Conservation (phyloP, 495 filamentous ascomycete genomes). For the Pseudomonodictys pantanalensis region DNA sequence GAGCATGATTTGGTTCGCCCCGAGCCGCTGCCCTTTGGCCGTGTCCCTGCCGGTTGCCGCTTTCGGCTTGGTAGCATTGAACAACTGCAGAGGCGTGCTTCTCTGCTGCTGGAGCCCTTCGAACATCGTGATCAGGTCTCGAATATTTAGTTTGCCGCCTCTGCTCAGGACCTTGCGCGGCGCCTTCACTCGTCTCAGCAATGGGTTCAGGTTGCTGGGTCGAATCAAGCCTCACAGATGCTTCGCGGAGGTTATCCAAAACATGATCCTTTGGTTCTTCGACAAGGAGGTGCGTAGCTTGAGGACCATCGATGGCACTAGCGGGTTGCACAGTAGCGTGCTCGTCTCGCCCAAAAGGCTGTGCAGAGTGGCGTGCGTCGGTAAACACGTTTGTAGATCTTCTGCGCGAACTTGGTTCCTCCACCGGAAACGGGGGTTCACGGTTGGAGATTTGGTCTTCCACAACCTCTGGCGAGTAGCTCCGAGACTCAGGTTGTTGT, state of each 20-base stretch:
- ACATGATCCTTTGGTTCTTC: not conserved
- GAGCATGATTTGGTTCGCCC: not conserved
- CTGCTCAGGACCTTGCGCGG: not conserved
- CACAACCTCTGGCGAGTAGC: not conserved
- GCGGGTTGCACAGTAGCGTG: not conserved
- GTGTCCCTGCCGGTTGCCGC: not conserved
- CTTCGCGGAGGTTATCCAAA: not conserved
- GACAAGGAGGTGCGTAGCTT: no score
- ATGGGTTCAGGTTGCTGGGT: not conserved
- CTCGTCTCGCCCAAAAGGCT: not conserved
- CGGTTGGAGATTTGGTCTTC: not conserved
- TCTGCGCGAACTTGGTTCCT: not conserved
- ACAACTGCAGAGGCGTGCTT: not conserved
- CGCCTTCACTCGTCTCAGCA: slow-evolving; percentile 9
- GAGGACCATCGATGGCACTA: no score
- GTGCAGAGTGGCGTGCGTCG: not conserved
- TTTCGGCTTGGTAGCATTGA: not conserved
- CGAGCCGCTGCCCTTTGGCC: not conserved
- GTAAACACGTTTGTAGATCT: slow-evolving; percentile 15
- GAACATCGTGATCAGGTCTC: slow-evolving; percentile 9
- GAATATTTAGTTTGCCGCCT: not conserved
- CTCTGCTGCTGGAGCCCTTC: slow-evolving; percentile 1
- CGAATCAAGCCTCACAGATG: slow-evolving; percentile 10
- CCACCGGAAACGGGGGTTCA: not conserved
- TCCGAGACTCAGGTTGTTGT: not conserved